phyloP scores from a whole-genome alignment of 306 rosid species.

The Canavalia ensiformis region DNA sequence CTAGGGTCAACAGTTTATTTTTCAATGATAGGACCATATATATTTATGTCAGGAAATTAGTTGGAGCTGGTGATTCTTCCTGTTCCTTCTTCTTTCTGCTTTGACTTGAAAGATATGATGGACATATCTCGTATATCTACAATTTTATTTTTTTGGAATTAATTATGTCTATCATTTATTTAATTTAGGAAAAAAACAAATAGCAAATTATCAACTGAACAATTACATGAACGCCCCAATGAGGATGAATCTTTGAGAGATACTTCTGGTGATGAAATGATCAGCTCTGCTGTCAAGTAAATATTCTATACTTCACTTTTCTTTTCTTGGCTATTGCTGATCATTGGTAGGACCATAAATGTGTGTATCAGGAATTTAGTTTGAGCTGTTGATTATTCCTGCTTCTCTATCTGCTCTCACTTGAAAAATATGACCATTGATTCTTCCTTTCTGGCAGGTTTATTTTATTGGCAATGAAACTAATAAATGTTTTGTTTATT shows the following conservation, averaged over 20 bases:
- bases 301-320: slow-evolving; percentile 37
- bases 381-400: slow-evolving; percentile 18
- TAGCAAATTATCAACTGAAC: slow-evolving; percentile 39
- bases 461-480: slow-evolving; percentile 9
- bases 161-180: slow-evolving; percentile 10
- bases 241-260: slow-evolving; percentile 46
- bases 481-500: slow-evolving; percentile 11
- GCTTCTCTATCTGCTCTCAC: slow-evolving; percentile 7
- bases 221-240: slow-evolving; percentile 40
- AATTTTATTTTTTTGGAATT: slow-evolving; percentile 8
- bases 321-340: slow-evolving; percentile 25
- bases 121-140: slow-evolving; percentile 12
- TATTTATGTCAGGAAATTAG: slow-evolving; percentile 31
- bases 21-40: slow-evolving; percentile 22
- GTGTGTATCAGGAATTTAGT: slow-evolving; percentile 23
- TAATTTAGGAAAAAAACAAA: slow-evolving; percentile 58
- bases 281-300: slow-evolving; percentile 66
- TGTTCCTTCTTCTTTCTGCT: slow-evolving; percentile 11
- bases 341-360: slow-evolving; percentile 19
- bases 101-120: slow-evolving; percentile 26
- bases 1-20: slow-evolving; percentile 8
- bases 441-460: slow-evolving; percentile 10
- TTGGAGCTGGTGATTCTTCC: slow-evolving; percentile 37
- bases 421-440: slow-evolving; percentile 3
- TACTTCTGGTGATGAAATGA: slow-evolving; percentile 60